Evolutionary conservation across 2,329 filamentous ascomycete species (phyloP), one percentile per base, ranked within the genome.

Genomic region (Didymella sp.): DNA sequence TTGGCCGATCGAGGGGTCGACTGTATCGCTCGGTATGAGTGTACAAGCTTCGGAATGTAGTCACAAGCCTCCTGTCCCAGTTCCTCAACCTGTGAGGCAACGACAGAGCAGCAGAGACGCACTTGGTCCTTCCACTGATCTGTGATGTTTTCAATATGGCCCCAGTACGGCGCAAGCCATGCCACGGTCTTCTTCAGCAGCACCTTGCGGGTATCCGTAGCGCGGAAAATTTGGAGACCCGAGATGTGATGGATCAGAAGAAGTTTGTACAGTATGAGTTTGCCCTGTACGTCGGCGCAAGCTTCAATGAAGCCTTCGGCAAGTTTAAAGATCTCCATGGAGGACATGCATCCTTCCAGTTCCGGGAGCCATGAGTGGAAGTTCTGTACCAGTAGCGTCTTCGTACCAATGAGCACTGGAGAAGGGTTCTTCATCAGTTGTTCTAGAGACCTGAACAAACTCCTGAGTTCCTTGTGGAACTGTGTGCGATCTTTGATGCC

Each of bases 281-380:
- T 96, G 54, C 95, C 94, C 73, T 93, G 94, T 44, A 96, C 93
- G 25, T 87, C 81, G 2, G 87, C 86, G 77, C 93, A 97, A 1
- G 95, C 92, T 71, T 97, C 92, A 80, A 98, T 89, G 71, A 98
- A 96, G 76, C 94, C 91, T 60, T 96, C 91, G 37, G 93, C 92
- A 61, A 97, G 89, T 68, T 96, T 89, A 49, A 97, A 80, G 42
- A 97, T 94, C 73, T 98, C 94, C 67, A 92, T 89, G 0, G 89
- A 87, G 4, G 84, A 85, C 71, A 98, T 83, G 33, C 95, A 82
- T 1, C 88, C 87, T 0, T 86, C 83, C 9, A 99, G 85, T 72
- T 98, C 94, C 0, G 95, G 94, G n/a, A 99, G 81, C 95, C 95
- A 99, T 0, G 91, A 90, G 72, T 98, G 94, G 74, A 98, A 96